Percentiles rank a stretch among this genome's conserved stretches.
Evolutionary conservation across 1,284 basidiomycete genomes (phyloP).

Genomic region (Fomitopsis schrenkii): DNA sequence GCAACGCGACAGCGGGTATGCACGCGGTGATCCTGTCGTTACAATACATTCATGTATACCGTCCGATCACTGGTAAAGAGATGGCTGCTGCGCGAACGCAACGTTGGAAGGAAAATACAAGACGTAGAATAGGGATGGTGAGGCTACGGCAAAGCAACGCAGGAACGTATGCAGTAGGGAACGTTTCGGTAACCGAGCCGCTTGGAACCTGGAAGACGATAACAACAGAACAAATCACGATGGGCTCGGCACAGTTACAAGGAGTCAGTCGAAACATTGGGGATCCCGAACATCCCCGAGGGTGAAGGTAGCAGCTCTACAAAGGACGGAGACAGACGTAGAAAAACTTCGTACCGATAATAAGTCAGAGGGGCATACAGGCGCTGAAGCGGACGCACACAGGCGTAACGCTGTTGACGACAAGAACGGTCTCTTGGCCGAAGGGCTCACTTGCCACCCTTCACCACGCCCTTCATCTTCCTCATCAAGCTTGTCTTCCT

Average conservation of each 20-base stretch:
- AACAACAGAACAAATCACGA: not conserved
- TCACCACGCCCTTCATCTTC: slow-evolving; percentile 70
- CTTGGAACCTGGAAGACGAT: slow-evolving; percentile 2
- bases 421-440: not conserved
- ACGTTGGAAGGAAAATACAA: not conserved
- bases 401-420: not conserved
- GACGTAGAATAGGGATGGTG: slow-evolving; percentile 4
- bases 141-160: slow-evolving; percentile 7
- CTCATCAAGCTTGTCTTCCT: slow-evolving; percentile 76
- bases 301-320: not conserved
- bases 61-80: not conserved
- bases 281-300: slow-evolving; percentile 1
- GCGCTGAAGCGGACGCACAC: not conserved
- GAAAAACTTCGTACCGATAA: not conserved
- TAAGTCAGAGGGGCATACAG: not conserved
- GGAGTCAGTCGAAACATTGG: slow-evolving; percentile 1
- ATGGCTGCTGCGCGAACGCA: not conserved
- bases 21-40: not conserved
- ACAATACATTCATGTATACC: not conserved
- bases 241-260: not conserved
- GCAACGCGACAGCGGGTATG: not conserved
- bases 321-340: not conserved
- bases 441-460: slow-evolving; percentile 31
- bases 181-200: not conserved
- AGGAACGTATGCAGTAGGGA: slow-evolving; percentile 4